Conservation (phyloP, 805 yeast species). For the Wickerhamomyces alni region DNA sequence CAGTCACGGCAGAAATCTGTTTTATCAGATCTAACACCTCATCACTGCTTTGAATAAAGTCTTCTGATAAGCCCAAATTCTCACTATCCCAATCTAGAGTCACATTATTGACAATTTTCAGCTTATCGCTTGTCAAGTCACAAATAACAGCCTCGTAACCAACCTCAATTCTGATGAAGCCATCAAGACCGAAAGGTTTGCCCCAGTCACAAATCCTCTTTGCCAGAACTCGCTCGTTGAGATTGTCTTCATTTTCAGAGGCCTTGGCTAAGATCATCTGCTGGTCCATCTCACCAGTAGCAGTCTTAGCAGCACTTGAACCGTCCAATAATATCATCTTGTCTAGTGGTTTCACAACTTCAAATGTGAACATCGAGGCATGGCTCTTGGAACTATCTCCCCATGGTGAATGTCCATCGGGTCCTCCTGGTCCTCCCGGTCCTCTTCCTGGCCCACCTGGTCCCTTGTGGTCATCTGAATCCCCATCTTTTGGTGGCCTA, state of each 20-base stretch:
- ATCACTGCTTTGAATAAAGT: conserved; percentile 1
- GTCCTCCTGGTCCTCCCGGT: background rate
- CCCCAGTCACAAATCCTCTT: conserved; percentile 49
- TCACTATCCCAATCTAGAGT: conserved; percentile 33
- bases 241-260: conserved; percentile 20
- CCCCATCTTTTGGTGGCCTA: background rate
- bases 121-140: conserved; percentile 42
- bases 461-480: background rate
- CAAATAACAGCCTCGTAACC: conserved; percentile 61
- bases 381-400: conserved; percentile 6
- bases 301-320: conserved; percentile 58
- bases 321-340: conserved; percentile 54
- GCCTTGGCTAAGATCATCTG: conserved; percentile 37
- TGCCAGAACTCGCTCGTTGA: conserved; percentile 42
- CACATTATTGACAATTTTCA: conserved; percentile 40
- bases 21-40: conserved; percentile 15
- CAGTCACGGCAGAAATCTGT: conserved; percentile 23
- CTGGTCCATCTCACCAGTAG: conserved; percentile 58
- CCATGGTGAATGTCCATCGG: background rate
- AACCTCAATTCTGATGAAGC: conserved; percentile 49
- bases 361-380: conserved; percentile 37
- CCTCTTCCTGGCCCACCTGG: background rate
- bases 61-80: conserved; percentile 18
- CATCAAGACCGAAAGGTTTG: conserved; percentile 46
- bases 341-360: conserved; percentile 40